These are phyloP conservation scores for Mycena maculata DNA, from an alignment of 768 basidiomycete species.

Conservation along the genomic window DNA sequence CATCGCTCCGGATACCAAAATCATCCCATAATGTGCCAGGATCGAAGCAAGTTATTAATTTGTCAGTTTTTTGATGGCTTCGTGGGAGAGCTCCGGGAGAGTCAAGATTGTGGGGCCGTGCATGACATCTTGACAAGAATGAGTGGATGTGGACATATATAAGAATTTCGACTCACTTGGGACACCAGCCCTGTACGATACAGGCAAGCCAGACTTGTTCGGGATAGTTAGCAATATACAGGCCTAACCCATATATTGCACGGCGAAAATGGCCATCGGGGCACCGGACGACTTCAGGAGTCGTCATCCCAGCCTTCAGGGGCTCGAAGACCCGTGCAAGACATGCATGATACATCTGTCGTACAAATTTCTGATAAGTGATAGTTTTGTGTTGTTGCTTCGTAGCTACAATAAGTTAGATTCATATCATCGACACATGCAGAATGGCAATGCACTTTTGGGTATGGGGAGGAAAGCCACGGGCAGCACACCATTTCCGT, in stretches of 20 bases:
- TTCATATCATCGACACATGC: neutral
- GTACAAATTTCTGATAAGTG: conserved; percentile 28
- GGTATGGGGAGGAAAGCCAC: conserved; percentile 7
- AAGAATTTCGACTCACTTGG: conserved; percentile 18
- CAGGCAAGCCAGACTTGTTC: conserved; percentile 41
- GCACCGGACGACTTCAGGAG: conserved; percentile 34
- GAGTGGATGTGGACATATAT: neutral
- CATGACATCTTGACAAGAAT: neutral
- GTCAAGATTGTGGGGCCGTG: neutral
- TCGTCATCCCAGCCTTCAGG: conserved; percentile 38
- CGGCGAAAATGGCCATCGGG: conserved; percentile 42
- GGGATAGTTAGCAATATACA: conserved; percentile 46
- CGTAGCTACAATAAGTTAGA: neutral
- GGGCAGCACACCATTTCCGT: conserved; percentile 11
- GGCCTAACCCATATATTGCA: conserved; percentile 41
- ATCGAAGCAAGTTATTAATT: neutral
- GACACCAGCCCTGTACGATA: conserved; percentile 42
- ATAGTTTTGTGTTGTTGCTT: neutral
- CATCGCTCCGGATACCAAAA: conserved; percentile 46
- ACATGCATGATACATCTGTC: conserved; percentile 32
- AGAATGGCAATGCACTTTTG: neutral
- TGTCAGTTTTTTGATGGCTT: conserved; percentile 23
- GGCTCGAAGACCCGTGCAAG: conserved; percentile 34
- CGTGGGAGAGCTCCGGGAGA: conserved; percentile 9
- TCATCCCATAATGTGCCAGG: conserved; percentile 46